Evolutionary conservation across 2,329 filamentous ascomycete genomes (phyloP).

Genomic region (Paraphoma chrysanthemicola): DNA sequence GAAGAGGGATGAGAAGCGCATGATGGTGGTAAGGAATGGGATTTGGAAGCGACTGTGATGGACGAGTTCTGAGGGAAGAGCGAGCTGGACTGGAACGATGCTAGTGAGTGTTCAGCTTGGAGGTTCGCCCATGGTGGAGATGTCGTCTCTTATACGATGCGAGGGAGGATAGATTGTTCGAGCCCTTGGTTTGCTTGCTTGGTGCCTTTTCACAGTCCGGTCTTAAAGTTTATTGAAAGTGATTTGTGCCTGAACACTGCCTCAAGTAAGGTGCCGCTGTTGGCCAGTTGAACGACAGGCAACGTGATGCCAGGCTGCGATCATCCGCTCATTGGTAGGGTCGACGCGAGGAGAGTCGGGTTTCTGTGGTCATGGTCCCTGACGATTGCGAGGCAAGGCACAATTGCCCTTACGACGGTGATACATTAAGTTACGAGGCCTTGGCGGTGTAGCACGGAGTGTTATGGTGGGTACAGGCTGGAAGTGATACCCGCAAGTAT

Average conservation of each 20-base stretch:
- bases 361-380: constrained; percentile 2
- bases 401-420: constrained; percentile 6
- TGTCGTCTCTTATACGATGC: constrained; percentile 13
- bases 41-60: background rate
- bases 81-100: background rate
- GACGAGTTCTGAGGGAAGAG: background rate
- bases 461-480: constrained; percentile 22
- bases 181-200: background rate
- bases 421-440: constrained; percentile 15
- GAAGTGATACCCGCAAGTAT: constrained; percentile 18
- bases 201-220: constrained; percentile 2
- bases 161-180: background rate
- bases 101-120: background rate
- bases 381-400: constrained; percentile 16
- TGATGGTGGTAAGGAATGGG: constrained; percentile 3
- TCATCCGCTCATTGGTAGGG: background rate
- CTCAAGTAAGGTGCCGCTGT: constrained; percentile 17
- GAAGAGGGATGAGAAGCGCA: constrained; percentile 26
- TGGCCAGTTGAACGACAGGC: constrained; percentile 1
- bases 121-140: background rate
- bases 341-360: constrained; percentile 1
- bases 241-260: constrained; percentile 18
- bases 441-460: constrained; percentile 18
- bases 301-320: constrained; percentile 12
- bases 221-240: constrained; percentile 7